Percentiles rank a stretch among this genome's conserved stretches.
These are phyloP conservation scores for Piper betle DNA, from an alignment of 164 flowering plant species.

Conservation along the genomic window DNA sequence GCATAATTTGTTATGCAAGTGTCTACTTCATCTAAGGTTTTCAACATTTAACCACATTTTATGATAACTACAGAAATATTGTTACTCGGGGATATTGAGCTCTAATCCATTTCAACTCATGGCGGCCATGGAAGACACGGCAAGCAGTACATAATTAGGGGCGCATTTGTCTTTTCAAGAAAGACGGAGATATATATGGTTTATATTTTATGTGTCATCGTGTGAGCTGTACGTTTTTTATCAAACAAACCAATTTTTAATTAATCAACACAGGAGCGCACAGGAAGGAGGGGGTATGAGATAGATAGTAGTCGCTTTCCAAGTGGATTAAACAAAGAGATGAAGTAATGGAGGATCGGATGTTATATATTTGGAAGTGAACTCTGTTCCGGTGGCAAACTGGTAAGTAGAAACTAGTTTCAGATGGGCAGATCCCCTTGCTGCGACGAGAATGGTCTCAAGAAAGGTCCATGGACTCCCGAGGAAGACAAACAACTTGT, in stretches of 20 bases:
- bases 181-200: not conserved
- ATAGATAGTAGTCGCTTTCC: slow-evolving; percentile 3
- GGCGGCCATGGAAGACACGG: too few relatives aligned
- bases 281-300: not conserved
- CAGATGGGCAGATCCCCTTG: slow-evolving; percentile 56
- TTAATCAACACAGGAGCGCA: not conserved
- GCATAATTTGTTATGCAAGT: too few relatives aligned
- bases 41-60: too few relatives aligned
- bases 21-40: too few relatives aligned
- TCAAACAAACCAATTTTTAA: not conserved
- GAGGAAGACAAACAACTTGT: slow-evolving; percentile 51
- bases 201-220: too few relatives aligned
- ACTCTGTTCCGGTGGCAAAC: slow-evolving; percentile 4
- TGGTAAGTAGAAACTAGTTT: not conserved
- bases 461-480: slow-evolving; percentile 68
- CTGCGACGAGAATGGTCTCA: slow-evolving; percentile 50
- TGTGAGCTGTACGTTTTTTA: not conserved
- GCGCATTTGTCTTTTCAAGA: not conserved
- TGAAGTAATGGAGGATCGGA: not conserved
- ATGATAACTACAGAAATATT: too few relatives aligned
- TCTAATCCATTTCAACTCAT: too few relatives aligned
- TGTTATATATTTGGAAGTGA: slow-evolving; percentile 4
- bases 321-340: not conserved
- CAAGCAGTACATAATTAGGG: not conserved
- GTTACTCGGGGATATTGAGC: too few relatives aligned